These are phyloP conservation scores for Beauveria australis DNA, from an alignment of 2,329 filamentous ascomycete species.

Conservation along the genomic window DNA sequence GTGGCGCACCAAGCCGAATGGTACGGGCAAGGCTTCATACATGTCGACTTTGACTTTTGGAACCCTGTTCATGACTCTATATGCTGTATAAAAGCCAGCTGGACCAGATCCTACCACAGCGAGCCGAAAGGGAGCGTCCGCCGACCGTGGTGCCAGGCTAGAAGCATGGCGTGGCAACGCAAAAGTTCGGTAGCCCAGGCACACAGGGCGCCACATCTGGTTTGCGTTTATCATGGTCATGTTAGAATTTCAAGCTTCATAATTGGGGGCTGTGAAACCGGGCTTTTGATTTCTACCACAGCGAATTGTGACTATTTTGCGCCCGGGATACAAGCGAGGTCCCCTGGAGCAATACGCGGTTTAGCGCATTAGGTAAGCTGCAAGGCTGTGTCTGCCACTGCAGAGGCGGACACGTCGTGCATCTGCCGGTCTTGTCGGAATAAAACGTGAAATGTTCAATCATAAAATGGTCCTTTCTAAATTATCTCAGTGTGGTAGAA, in stretches of 20 bases:
- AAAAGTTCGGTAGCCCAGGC: neutral
- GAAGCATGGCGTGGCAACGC: neutral
- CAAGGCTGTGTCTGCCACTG: neutral
- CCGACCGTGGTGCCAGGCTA: conserved; percentile 14
- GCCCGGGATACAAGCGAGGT: neutral
- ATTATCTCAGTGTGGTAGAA: too few relatives aligned
- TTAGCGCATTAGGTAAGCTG: neutral
- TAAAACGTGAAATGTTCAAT: too few relatives aligned
- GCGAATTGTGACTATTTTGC: neutral
- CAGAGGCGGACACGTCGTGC: too few relatives aligned
- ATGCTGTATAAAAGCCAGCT: conserved; percentile 90
- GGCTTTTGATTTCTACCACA: neutral
- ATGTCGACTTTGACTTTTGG: conserved; percentile 74
- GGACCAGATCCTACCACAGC: conserved; percentile 90
- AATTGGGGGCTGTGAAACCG: neutral
- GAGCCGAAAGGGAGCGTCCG: conserved; percentile 58
- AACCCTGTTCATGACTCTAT: conserved; percentile 71
- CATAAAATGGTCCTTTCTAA: too few relatives aligned
- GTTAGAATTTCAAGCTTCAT: neutral
- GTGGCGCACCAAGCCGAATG: conserved; percentile 85
- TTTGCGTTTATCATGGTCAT: neutral
- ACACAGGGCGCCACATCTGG: neutral
- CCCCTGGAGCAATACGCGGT: neutral
- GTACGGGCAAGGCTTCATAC: conserved; percentile 90
- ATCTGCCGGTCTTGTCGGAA: too few relatives aligned